Base-by-base conservation (phyloP, 2,329 filamentous ascomycete genomes). In the Ophiocordyceps robertsii region DNA sequence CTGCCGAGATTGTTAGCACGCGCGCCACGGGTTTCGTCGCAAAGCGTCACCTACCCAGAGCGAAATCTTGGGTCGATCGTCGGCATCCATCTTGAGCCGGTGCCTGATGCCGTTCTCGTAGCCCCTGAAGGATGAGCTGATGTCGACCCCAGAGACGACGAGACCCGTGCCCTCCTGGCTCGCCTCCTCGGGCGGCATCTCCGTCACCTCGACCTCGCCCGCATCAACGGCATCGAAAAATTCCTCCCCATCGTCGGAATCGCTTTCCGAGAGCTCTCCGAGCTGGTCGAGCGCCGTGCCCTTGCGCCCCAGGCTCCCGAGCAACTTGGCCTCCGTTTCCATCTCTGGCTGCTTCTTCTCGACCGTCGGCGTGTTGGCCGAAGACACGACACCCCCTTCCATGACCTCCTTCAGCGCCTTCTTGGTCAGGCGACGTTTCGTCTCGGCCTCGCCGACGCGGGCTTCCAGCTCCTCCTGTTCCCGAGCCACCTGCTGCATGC, bases 181-280 rank as follows among this genome's bases (percentile, higher is more conserved):
- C 19, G 57, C 52, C 13, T 73, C 61, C 35, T 68, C 62, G 29
- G 68, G 63, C 6, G 82, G 77, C 64, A 86, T 70, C 44, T 81
- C 77, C 5, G 82, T 68, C 7, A 93, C 79, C 51, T 94, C 82
- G 14, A 96, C 85, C 54, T 92, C 84, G 13, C 92, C 92, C 36
- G 89, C 85, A 60, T 94, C 92, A 6, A 98, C 82, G 9, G 92
- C 92, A 63, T 98, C 92, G 53, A 96, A 98, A 60, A 98, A 98
- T 57, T 96, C 90, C 41, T 95, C 84, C 39, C 87, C 87, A 29
- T 83, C 82, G 30, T 84, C 83, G 4, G 87, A 84, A 44, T 89
- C 82, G 1, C 80, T 85, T 42, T 90, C 88, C 0, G 85, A 92
- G 27, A 92, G 62, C 45, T 82, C 78, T 39, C 80, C 77, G 37